Evolutionary conservation across 2,329 filamentous ascomycete species (phyloP).

Genomic region (Cordyceps militaris): DNA sequence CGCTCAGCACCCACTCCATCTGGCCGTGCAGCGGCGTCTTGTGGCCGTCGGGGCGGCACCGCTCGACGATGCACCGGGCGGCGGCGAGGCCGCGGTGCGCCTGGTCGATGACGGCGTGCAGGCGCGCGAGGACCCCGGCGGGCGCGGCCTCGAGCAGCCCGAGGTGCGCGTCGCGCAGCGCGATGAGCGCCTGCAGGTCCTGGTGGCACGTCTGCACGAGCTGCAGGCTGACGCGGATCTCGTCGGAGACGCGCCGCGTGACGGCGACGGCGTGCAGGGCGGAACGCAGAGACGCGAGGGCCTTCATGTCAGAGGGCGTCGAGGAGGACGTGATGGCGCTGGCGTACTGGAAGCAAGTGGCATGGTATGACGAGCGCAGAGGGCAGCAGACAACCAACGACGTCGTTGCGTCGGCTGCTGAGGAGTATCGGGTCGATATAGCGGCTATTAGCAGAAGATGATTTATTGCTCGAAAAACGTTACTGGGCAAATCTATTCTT

Average conservation of each 20-base stretch:
- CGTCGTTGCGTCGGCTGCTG: too few relatives aligned
- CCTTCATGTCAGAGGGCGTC: background rate
- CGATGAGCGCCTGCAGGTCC: slow-evolving; percentile 27
- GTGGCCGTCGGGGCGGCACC: slow-evolving; percentile 20
- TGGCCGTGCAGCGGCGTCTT: slow-evolving; percentile 18
- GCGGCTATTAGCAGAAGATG: too few relatives aligned
- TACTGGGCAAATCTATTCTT: too few relatives aligned
- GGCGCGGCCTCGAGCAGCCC: slow-evolving; percentile 18
- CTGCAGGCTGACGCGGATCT: slow-evolving; percentile 24
- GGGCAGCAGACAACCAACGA: too few relatives aligned
- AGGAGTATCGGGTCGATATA: too few relatives aligned
- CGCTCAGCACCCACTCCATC: slow-evolving; percentile 21
- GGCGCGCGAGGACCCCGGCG: slow-evolving; percentile 21
- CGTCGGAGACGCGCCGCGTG: slow-evolving; percentile 21
- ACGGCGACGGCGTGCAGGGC: slow-evolving; percentile 14
- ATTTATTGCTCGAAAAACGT: too few relatives aligned
- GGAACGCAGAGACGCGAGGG: slow-evolving; percentile 4
- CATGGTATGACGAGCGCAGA: too few relatives aligned
- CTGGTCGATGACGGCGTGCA: slow-evolving; percentile 23
- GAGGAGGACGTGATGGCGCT: too few relatives aligned
- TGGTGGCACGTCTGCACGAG: slow-evolving; percentile 26
- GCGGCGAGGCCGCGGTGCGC: slow-evolving; percentile 23
- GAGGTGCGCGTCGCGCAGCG: slow-evolving; percentile 23
- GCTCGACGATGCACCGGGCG: slow-evolving; percentile 24
- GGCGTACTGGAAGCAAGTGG: too few relatives aligned